phyloP scores from a whole-genome alignment of 2,329 filamentous ascomycete genomes.

The Rutstroemia sydowiana region DNA sequence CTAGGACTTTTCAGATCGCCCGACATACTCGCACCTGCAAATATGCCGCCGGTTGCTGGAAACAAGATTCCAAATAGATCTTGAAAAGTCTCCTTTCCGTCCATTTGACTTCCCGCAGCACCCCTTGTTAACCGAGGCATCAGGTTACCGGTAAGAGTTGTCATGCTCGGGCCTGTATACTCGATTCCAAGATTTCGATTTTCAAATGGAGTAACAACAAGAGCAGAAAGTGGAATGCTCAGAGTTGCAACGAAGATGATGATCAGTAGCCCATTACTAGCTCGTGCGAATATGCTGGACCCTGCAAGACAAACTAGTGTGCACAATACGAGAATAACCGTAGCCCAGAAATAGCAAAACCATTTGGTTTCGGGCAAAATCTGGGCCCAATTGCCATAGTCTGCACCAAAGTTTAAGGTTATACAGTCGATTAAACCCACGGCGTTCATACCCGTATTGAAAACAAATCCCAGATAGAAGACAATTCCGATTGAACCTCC shows the following conservation, averaged over 20 bases:
- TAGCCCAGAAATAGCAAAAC: slow-evolving; percentile 71
- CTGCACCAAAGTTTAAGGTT: slow-evolving; percentile 61
- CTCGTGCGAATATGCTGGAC: slow-evolving; percentile 71
- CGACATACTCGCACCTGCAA: slow-evolving; percentile 80
- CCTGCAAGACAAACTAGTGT: slow-evolving; percentile 72
- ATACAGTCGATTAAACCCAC: slow-evolving; percentile 81
- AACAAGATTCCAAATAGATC: slow-evolving; percentile 83
- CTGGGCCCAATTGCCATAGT: slow-evolving; percentile 47
- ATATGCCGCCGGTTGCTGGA: slow-evolving; percentile 54
- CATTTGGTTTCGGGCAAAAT: slow-evolving; percentile 65
- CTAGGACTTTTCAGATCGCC: slow-evolving; percentile 77
- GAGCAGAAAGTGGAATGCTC: slow-evolving; percentile 74
- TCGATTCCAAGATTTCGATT: slow-evolving; percentile 55
- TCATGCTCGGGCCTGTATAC: slow-evolving; percentile 69
- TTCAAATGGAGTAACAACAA: slow-evolving; percentile 60
- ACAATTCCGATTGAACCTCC: slow-evolving; percentile 82
- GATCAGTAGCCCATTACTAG: slow-evolving; percentile 68
- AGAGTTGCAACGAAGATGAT: slow-evolving; percentile 66
- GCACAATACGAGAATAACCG: slow-evolving; percentile 61
- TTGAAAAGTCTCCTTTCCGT: slow-evolving; percentile 63
- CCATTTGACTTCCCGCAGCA: slow-evolving; percentile 52
- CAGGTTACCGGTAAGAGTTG: slow-evolving; percentile 68
- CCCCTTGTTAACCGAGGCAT: slow-evolving; percentile 58
- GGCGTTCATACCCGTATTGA: slow-evolving; percentile 82
- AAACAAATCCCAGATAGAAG: slow-evolving; percentile 83